Evolutionary conservation across 768 basidiomycete genomes (phyloP).

Genomic region (Pleurotus tuoliensis): DNA sequence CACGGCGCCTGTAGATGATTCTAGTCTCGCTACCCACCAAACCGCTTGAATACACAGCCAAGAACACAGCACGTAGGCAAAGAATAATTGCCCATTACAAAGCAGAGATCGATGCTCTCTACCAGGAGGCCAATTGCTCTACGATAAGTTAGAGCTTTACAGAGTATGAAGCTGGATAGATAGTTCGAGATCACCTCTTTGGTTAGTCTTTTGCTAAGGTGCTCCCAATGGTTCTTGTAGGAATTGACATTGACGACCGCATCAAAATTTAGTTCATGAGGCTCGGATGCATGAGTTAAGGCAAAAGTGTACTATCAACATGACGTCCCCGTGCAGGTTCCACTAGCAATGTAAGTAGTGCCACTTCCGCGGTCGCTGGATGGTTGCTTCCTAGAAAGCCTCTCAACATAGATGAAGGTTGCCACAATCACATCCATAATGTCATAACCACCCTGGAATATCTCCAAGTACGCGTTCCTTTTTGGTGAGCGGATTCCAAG

Average conservation of each 20-base stretch:
- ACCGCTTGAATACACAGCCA: constrained; percentile 30
- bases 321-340: too few species aligned
- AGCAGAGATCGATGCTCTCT: constrained; percentile 28
- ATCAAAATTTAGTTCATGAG: too few species aligned
- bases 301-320: too few species aligned
- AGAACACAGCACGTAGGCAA: constrained; percentile 24
- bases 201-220: too few species aligned
- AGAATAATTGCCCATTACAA: constrained; percentile 26
- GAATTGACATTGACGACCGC: too few species aligned
- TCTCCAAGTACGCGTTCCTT: constrained; percentile 16
- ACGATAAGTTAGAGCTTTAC: too few species aligned
- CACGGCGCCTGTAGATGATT: constrained; percentile 25
- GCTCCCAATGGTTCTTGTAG: too few species aligned
- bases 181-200: too few species aligned
- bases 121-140: constrained; percentile 10
- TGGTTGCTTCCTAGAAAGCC: constrained; percentile 17
- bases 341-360: too few species aligned
- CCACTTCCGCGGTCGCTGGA: too few species aligned
- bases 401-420: constrained; percentile 27
- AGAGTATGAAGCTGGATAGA: too few species aligned
- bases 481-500: constrained; percentile 11
- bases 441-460: constrained; percentile 19
- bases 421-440: constrained; percentile 23
- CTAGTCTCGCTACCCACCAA: constrained; percentile 23
- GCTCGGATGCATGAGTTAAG: too few species aligned